These are phyloP conservation scores for Exophiala mesophila DNA, from an alignment of 2,329 filamentous ascomycete species.

Conservation along the genomic window DNA sequence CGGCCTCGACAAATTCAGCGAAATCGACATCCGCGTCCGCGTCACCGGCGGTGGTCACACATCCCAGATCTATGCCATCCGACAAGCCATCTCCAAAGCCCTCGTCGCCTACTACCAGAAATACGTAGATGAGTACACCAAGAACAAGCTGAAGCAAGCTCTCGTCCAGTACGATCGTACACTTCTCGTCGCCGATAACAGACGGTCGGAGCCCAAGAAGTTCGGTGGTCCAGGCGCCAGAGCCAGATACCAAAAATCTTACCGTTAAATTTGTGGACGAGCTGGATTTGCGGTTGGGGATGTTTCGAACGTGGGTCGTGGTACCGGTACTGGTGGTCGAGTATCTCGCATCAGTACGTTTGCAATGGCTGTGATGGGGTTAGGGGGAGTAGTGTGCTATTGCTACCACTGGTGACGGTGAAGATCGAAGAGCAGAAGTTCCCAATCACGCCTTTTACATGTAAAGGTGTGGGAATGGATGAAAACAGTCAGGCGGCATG, in stretches of 20 bases:
- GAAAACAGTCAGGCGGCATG: too few species aligned
- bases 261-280: constrained; percentile 67
- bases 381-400: too few species aligned
- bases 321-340: too few species aligned
- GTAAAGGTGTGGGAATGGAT: too few species aligned
- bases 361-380: too few species aligned
- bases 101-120: constrained; percentile 99
- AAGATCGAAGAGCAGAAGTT: too few species aligned
- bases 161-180: constrained; percentile 94
- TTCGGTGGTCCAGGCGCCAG: constrained; percentile 77
- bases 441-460: too few species aligned
- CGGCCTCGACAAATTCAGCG: constrained; percentile 93
- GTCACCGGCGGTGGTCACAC: constrained; percentile 97
- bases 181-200: constrained; percentile 97
- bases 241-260: constrained; percentile 97
- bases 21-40: constrained; percentile 95
- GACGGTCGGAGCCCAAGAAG: constrained; percentile 99
- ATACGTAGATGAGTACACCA: constrained; percentile 99
- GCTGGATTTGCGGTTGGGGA: constrained; percentile 1
- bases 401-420: too few species aligned
- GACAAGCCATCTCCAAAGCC: constrained; percentile 97
- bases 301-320: too few species aligned
- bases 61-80: constrained; percentile 96
- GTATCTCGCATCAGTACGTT: too few species aligned
- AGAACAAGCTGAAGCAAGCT: constrained; percentile 98